Conservation (phyloP, 352 stramenopile species). For the Phytophthora cryptogea region DNA sequence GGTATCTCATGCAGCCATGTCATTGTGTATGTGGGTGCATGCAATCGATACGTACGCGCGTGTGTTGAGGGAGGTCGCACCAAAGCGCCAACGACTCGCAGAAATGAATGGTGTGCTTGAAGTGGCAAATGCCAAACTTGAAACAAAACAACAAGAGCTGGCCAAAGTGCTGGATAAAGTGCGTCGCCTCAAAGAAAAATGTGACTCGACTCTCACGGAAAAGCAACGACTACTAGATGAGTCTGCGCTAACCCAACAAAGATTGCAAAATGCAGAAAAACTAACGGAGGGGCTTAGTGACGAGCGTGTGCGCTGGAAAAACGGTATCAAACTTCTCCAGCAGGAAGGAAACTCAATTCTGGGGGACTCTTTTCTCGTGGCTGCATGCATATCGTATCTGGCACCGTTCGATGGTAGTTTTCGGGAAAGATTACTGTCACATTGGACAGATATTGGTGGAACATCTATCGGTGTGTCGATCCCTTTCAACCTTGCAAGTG, state of each 20-base stretch:
- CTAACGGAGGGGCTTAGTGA: constrained; percentile 71
- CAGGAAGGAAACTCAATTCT: constrained; percentile 47
- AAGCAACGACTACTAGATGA: constrained; percentile 74
- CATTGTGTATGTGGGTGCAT: constrained; percentile 90
- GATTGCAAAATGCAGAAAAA: constrained; percentile 63
- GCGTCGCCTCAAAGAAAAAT: constrained; percentile 59
- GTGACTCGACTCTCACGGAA: constrained; percentile 58
- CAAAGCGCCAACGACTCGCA: constrained; percentile 68
- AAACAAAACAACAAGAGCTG: constrained; percentile 71
- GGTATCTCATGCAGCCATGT: constrained; percentile 78
- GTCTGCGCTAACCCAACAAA: constrained; percentile 57
- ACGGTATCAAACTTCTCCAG: constrained; percentile 61
- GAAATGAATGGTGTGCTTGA: constrained; percentile 82
- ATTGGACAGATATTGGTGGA: constrained; percentile 31
- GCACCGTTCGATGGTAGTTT: constrained; percentile 65
- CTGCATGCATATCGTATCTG: constrained; percentile 63
- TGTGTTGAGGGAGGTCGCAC: constrained; percentile 74
- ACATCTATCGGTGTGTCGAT: constrained; percentile 36
- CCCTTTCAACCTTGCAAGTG: constrained; percentile 61
- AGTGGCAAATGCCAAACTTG: constrained; percentile 71
- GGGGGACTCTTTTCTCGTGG: constrained; percentile 68
- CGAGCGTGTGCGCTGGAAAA: constrained; percentile 72
- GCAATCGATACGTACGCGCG: constrained; percentile 82
- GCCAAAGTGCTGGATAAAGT: constrained; percentile 58
- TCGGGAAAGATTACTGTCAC: constrained; percentile 37